A percentile compares a stretch with the other conserved stretches of the same genome.
Evolutionary conservation across 177 flowering plant species (phyloP).

Genomic region (Vitis hybrid): DNA sequence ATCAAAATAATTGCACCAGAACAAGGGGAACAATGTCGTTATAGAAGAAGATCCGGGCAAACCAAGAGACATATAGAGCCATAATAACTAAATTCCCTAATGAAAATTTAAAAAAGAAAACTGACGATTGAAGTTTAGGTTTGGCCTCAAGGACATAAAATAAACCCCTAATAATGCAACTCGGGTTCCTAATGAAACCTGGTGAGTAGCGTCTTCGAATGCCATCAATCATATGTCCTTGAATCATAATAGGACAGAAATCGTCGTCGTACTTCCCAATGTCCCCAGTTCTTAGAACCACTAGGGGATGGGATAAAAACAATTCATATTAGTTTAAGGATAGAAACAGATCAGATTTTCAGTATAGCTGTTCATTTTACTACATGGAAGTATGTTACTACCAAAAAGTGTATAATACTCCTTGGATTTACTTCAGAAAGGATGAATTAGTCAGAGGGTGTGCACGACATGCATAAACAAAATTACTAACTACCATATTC

Average conservation of each 20-base stretch:
- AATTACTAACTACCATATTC: neutral
- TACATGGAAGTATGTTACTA: neutral
- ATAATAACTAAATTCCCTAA: no score
- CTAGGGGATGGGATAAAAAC: neutral
- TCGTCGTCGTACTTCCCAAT: neutral
- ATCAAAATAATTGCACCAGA: neutral
- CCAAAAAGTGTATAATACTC: neutral
- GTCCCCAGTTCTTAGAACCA: neutral
- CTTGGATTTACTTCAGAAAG: neutral
- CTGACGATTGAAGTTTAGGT: no score
- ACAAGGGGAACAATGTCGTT: neutral
- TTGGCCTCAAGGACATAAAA: no score
- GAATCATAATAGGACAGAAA: neutral
- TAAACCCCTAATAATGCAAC: no score
- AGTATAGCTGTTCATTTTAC: neutral
- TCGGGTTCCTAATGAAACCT: no score
- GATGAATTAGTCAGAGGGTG: neutral
- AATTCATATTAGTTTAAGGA: neutral
- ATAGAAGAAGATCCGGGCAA: no score
- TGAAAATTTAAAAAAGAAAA: no score
- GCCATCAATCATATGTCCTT: no score
- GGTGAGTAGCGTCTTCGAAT: no score
- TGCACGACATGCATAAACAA: neutral
- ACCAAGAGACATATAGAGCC: no score
- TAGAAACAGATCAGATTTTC: neutral